Evolutionary conservation across 2,329 filamentous ascomycete species (phyloP).

Genomic region (Epichloe aotearoae): DNA sequence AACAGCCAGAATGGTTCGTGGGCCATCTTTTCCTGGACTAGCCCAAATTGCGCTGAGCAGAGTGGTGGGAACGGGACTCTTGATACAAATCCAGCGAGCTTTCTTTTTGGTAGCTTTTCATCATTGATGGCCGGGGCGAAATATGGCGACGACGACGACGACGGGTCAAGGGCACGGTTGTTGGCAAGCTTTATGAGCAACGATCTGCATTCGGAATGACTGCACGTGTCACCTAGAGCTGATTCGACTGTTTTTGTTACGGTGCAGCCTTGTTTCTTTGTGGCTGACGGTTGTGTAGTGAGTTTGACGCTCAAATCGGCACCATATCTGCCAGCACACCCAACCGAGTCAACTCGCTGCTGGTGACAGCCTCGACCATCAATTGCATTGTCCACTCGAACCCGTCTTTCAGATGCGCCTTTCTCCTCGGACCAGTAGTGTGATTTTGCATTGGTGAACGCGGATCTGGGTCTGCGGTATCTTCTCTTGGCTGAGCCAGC

Average conservation of each 20-base stretch:
- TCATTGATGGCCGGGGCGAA: constrained; percentile 13
- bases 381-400: not conserved
- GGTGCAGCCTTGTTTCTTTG: not conserved
- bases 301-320: not conserved
- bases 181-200: not conserved
- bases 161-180: not conserved
- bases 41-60: constrained; percentile 50
- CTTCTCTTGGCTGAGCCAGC: not conserved
- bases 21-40: constrained; percentile 72
- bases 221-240: not conserved
- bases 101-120: constrained; percentile 16
- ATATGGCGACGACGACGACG: constrained; percentile 24
- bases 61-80: constrained; percentile 56
- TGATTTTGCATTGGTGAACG: not conserved
- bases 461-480: not conserved
- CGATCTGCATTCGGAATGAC: not conserved
- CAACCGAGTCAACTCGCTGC: not conserved
- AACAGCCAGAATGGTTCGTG: constrained; percentile 67
- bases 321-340: not conserved
- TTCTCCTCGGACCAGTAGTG: constrained; percentile 1
- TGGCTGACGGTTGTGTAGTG: not conserved
- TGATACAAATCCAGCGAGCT: constrained; percentile 34
- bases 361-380: not conserved
- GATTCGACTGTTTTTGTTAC: not conserved
- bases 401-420: not conserved